A percentile compares a stretch with the other conserved stretches of the same genome.
Evolutionary conservation across 2,329 filamentous ascomycete species (phyloP).

Genomic region (Colletotrichum karsti): DNA sequence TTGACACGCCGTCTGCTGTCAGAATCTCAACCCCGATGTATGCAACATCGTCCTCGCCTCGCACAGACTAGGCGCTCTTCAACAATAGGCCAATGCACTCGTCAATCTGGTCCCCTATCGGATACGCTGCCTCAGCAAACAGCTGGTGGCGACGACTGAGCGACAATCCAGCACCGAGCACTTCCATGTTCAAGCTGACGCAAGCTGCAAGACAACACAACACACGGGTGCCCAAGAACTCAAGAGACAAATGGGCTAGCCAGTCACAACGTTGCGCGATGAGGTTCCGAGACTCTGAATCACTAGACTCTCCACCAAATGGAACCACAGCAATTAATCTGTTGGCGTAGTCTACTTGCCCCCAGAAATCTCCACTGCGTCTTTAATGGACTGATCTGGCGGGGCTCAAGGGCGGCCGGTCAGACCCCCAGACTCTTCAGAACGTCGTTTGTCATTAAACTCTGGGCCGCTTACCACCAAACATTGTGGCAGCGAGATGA

Average conservation of each 20-base stretch:
- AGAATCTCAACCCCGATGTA: background rate
- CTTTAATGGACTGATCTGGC: conserved; percentile 11
- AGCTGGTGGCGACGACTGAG: background rate
- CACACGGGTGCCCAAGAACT: background rate
- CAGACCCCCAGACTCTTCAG: conserved; percentile 10
- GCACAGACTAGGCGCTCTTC: conserved; percentile 9
- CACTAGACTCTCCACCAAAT: conserved; percentile 1
- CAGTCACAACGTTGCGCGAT: background rate
- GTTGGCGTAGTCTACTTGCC: background rate
- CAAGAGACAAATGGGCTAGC: background rate
- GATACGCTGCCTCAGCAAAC: background rate
- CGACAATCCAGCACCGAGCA: background rate
- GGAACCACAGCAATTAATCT: conserved; percentile 14
- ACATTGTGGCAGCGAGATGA: conserved; percentile 3
- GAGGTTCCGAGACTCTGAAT: conserved; percentile 3
- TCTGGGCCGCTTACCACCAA: conserved; percentile 6
- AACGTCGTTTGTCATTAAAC: conserved; percentile 7
- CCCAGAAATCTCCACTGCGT: conserved; percentile 11
- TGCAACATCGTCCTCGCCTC: conserved; percentile 3
- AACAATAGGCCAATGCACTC: background rate
- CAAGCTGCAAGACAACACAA: background rate
- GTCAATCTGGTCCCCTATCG: conserved; percentile 2
- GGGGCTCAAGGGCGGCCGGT: conserved; percentile 5
- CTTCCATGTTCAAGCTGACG: background rate
- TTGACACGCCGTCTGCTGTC: background rate